phyloP scores from a whole-genome alignment of 192 early-diverging fungal species.

The Coemansia sp. region DNA sequence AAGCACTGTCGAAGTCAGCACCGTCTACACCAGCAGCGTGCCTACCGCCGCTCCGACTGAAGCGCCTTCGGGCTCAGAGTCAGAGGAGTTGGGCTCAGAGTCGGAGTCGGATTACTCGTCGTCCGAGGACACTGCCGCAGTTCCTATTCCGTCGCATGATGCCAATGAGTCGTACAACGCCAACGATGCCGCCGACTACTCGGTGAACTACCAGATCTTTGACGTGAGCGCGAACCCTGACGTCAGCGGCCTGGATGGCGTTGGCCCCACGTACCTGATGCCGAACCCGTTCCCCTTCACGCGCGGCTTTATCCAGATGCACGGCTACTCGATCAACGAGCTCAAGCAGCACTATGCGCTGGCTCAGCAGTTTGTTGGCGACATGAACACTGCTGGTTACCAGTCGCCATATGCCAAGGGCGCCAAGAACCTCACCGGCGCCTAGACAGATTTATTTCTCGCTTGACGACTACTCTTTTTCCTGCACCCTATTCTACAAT shows the following conservation, averaged over 20 bases:
- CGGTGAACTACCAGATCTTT: constrained; percentile 8
- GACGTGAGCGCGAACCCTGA: constrained; percentile 8
- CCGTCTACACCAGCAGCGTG: constrained; percentile 5
- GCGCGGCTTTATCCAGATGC: constrained; percentile 35
- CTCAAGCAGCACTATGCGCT: constrained; percentile 38
- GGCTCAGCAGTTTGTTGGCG: constrained; percentile 44
- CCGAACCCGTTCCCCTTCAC: constrained; percentile 43
- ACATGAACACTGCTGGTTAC: constrained; percentile 43
- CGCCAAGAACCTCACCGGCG: constrained; percentile 5
- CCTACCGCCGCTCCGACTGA: neutral
- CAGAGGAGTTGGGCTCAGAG: constrained; percentile 1
- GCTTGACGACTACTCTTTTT: neutral
- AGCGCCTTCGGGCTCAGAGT: neutral
- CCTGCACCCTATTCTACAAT: neutral
- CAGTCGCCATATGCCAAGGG: constrained; percentile 50
- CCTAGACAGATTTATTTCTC: constrained; percentile 5
- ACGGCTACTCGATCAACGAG: constrained; percentile 31
- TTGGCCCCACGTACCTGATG: constrained; percentile 44
- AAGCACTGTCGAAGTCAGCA: constrained; percentile 11
- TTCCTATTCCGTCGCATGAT: constrained; percentile 5
- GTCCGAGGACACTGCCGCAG: constrained; percentile 1
- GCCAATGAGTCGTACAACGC: constrained; percentile 7
- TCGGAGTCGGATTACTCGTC: constrained; percentile 1
- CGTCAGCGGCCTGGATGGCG: constrained; percentile 21
- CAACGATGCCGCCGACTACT: constrained; percentile 14